Conservation (phyloP, 192 early-diverging fungal genomes). For the Coemansia sp. region DNA sequence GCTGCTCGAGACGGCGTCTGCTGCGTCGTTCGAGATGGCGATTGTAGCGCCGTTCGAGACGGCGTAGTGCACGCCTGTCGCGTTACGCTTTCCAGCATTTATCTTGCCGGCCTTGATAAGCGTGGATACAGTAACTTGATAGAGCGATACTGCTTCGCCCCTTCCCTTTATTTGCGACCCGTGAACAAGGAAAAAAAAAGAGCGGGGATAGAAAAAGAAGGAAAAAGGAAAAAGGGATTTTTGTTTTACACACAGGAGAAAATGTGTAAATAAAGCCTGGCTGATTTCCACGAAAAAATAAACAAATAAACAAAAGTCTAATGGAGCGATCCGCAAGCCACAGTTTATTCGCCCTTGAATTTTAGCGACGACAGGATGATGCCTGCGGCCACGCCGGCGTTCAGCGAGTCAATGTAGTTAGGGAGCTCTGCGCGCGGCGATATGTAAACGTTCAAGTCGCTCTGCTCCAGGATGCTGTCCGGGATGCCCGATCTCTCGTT, state of each 20-base stretch:
- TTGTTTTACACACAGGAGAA: neutral
- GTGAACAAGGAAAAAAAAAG: too few species aligned
- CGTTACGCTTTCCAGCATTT: neutral
- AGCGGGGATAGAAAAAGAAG: too few species aligned
- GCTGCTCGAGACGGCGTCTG: neutral
- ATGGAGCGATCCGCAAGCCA: neutral
- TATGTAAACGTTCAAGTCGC: slow-evolving; percentile 37
- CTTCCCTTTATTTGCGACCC: too few species aligned
- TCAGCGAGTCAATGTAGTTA: slow-evolving; percentile 41
- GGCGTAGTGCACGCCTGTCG: neutral
- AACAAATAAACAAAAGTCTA: slow-evolving; percentile 3
- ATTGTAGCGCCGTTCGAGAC: neutral
- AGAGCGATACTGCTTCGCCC: neutral
- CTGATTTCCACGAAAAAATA: neutral
- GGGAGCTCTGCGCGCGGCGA: slow-evolving; percentile 18
- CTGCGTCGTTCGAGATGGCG: neutral
- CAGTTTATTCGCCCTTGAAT: slow-evolving; percentile 9
- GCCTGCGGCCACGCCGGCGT: slow-evolving; percentile 48
- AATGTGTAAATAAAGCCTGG: neutral
- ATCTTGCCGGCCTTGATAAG: neutral
- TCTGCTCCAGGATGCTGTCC: neutral
- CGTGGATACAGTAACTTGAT: neutral
- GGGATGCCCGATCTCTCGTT: slow-evolving; percentile 31
- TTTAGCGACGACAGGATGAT: slow-evolving; percentile 24
- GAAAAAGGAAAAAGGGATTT: too few species aligned